These are phyloP conservation scores for Postia placenta DNA, from an alignment of 768 basidiomycete species.

Conservation along the genomic window DNA sequence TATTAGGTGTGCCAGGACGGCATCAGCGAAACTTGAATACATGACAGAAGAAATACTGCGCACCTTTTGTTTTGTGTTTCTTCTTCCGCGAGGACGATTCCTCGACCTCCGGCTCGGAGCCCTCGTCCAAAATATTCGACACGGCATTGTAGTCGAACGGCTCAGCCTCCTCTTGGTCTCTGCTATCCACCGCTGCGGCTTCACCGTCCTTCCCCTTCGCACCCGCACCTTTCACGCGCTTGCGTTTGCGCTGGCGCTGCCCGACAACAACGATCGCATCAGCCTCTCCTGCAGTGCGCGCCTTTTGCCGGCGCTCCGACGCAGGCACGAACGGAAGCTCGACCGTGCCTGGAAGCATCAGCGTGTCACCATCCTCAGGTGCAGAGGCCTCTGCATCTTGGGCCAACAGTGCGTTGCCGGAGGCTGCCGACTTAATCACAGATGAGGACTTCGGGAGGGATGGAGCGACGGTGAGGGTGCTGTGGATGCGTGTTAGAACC, in stretches of 20 bases:
- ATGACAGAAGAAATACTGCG: not conserved
- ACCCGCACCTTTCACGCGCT: constrained; percentile 41
- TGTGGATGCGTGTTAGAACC: constrained; percentile 62
- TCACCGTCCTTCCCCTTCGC: constrained; percentile 14
- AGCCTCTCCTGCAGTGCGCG: constrained; percentile 40
- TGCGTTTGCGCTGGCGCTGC: constrained; percentile 56
- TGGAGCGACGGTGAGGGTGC: constrained; percentile 55
- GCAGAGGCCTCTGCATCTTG: not conserved
- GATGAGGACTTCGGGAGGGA: constrained; percentile 27
- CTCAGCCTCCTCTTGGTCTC: constrained; percentile 14
- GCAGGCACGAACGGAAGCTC: constrained; percentile 80
- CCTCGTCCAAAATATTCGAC: constrained; percentile 38
- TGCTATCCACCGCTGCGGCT: constrained; percentile 10
- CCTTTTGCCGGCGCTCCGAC: constrained; percentile 39
- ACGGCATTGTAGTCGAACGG: constrained; percentile 34
- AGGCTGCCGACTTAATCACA: not conserved
- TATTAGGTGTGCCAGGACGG: not conserved
- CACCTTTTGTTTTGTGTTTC: constrained; percentile 34
- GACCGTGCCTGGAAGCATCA: constrained; percentile 38
- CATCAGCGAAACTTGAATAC: not conserved
- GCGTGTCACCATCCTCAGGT: not conserved
- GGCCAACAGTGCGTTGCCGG: not conserved
- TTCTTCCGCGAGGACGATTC: constrained; percentile 33
- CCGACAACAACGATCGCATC: constrained; percentile 71
- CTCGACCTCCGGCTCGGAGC: constrained; percentile 21